These are phyloP conservation scores for Coniochaeta sp. DNA, from an alignment of 2,329 filamentous ascomycete species.

Conservation along the genomic window DNA sequence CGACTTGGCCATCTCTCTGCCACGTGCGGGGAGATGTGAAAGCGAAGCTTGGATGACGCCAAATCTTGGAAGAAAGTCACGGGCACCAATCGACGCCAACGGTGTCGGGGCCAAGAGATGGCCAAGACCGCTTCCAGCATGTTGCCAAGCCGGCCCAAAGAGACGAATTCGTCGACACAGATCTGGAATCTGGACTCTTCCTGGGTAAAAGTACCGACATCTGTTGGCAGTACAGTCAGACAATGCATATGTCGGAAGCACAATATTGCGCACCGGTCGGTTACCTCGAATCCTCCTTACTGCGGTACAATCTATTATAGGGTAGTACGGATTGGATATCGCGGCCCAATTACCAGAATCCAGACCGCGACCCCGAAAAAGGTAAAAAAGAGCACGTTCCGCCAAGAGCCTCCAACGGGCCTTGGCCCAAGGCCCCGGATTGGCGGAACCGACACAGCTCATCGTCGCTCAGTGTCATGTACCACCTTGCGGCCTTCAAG, in stretches of 20 bases:
- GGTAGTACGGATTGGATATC: not conserved
- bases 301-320: not conserved
- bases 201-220: not conserved
- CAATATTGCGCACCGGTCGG: too few species aligned
- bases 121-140: not conserved
- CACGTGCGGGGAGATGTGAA: not conserved
- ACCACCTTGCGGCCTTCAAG: not conserved
- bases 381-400: not conserved
- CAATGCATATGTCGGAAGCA: too few species aligned
- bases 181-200: not conserved
- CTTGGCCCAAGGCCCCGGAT: not conserved
- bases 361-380: not conserved
- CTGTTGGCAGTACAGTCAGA: not conserved
- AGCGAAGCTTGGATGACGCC: not conserved
- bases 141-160: not conserved
- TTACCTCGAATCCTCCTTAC: not conserved
- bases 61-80: not conserved
- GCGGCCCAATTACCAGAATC: not conserved
- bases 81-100: not conserved
- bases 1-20: not conserved
- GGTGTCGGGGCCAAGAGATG: not conserved
- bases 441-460: not conserved
- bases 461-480: not conserved
- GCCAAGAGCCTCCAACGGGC: slow-evolving; percentile 1
- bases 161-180: not conserved